Base-by-base conservation (phyloP, 73 alveolate genomes). In the Tetrahymena malaccensis region DNA sequence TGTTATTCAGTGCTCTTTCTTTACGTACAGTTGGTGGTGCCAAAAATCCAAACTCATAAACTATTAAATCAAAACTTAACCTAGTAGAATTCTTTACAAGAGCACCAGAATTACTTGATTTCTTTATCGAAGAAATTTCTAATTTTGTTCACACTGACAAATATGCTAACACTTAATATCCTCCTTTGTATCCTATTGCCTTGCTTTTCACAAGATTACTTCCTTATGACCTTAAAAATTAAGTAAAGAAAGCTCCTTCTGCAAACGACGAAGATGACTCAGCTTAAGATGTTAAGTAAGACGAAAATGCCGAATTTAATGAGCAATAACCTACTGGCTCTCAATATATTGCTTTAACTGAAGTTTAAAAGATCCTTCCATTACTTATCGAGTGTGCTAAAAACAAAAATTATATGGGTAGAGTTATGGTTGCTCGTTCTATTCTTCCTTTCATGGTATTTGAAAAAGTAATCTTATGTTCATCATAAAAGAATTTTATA, bases 171-270 rank as follows among this genome's bases (percentile, higher is more conserved):
- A 55, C 93, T 50, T 43, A 85, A 22, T 95, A 95, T 85, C 97
- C 97, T 31, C 93, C 95, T 93, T 57, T 95, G 19, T 95, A 95
- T 89, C 97, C 97, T 11, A 89, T 95, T 4, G 97, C 97, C 19
- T 50, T 95, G 34, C 44, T 95, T 33, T 95, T 95, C 83, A 85
- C 97, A 12, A 95, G 95, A 89, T 55, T 95, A 43, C 95, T 94
- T 56, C 97, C 97, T 19, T 85, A 85, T 89, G 95, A 95, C 44
- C 95, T 93, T 8, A 85, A 44, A 93, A 85, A 85, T 95, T 19
- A 70, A 25, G 89, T 85, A 0, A 95, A 94, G 93, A 95, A 95
- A 44, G 94, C 94, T n/a, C 85, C 93, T 34, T 84, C 94, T 43
- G 95, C 93, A 17, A 44, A 31, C 1, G 70, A 89, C 31, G 94